Evolutionary conservation across 1,139 yeast species (phyloP), one percentile per base, ranked within the genome.

Genomic region (Blastobotrys elegans): DNA sequence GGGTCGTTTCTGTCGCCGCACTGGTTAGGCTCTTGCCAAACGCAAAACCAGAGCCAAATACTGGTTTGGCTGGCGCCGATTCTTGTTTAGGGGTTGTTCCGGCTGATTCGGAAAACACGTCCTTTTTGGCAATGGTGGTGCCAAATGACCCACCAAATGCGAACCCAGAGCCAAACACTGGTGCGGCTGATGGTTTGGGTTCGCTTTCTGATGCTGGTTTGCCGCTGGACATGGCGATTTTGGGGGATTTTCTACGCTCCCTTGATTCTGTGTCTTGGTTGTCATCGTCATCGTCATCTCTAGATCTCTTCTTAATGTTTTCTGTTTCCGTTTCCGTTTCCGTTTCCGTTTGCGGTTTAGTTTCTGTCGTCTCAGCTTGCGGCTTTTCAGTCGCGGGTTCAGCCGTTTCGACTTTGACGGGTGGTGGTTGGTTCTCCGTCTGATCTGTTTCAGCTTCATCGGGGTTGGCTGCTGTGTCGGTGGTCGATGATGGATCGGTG

Each of bases 91-190:
- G 14, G 8, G 17, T 14, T 5, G 43, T 21, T 3, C 20, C 11
- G 14, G 43, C 34, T 4, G 29, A 16, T 6, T 10, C 6, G 10
- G 24, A 20, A 29, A 46, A 46, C 20, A 46, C 36, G 30, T 40
- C 36, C 29, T 21, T 40, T 18, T 45, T 43, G 8, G 42, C 27
- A 1, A 36, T 17, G n/a, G 30, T 35, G 2, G 39, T 20, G 20
- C 47, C 47, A 30, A 44, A 44, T 14, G 50, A 24, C 2, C 70
- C 55, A 32, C 70, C 68, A 21, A 69, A 64, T 35, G 57, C 52
- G 50, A 62, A 49, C 49, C 49, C 49, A 4, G 53, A 48, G 3
- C 56, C 56, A 43, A 54, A 54, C 4, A 51, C 53, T 21, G 52
- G 48, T 26, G 32, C 20, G 32, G 49, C 24, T 18, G 35, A 35